Base-by-base conservation (phyloP, 148 eudicot species). In the Oxyria digyna region DNA sequence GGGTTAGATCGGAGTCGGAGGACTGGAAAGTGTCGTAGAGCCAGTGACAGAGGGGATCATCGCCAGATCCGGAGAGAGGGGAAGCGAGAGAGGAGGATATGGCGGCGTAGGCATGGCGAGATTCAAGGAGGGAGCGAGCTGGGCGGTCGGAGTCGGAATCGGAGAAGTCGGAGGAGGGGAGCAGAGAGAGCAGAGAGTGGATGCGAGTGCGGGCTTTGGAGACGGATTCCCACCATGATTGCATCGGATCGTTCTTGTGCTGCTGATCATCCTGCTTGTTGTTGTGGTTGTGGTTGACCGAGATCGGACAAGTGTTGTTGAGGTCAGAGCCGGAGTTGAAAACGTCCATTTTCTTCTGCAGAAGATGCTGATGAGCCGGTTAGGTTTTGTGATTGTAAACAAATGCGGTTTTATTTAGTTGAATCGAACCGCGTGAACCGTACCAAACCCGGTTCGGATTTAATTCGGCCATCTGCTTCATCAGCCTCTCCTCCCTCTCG, bases 211-310 rank as follows among this genome's bases (percentile, higher is more conserved):
- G 87, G 38, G 97, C 93, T 73, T 83, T 79, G 76, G 97, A 92
- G 33, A 92, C 78, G 29, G 96, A 92, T 45, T 92, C 97, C 88
- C 91, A 91, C 92, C 90, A 87, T 4, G 92, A 85, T 20, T 87
- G 93, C 87, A 85, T 87, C 6, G 93, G 93, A 68, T 90, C 96
- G 62, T 32, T n/a, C 68, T n/a, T n/a, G n/a, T n/a, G n/a, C n/a
- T n/a, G n/a, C n/a, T n/a, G n/a, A n/a, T n/a, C n/a, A n/a, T n/a
- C n/a, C n/a, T 72, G 62, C 59, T 69, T 63, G 73, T 62, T 57
- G 38, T 69, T 69, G 18, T 41, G 54, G 65, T 71, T 62, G 79
- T 55, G 37, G 75, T n/a, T n/a, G n/a, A n/a, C n/a, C n/a, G n/a
- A n/a, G n/a, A n/a, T n/a, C n/a, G n/a, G n/a, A n/a, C n/a, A n/a